Evolutionary conservation across 1,284 basidiomycete species (phyloP), one percentile per base, ranked within the genome.

Genomic region (Coniferiporia weirii): DNA sequence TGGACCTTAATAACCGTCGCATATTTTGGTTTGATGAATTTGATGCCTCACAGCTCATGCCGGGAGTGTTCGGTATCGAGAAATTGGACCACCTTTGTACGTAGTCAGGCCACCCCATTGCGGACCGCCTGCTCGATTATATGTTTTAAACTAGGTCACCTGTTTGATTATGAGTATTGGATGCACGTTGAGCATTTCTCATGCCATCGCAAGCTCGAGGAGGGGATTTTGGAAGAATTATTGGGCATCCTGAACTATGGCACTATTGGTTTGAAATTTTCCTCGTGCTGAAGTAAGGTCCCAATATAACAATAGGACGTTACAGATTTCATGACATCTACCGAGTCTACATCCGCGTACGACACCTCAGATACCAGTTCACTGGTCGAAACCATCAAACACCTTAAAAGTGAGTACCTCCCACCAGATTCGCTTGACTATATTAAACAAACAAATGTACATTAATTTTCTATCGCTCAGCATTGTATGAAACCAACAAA

Each of bases 11-110:
- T 19, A 22, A 15, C 7, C 17, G 46, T 5, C 17, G 48, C 35
- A 38, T 60, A 13, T 56, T 60, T 44, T 60, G 59, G 59, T 38
- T 60, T 35, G 59, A 60, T 10, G 38, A 56, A 6, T 36, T 38
- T 40, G 47, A 52, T 22, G 38, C 22, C 27, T n/a, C 8, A 12
- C 13, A 10, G 12, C 32, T 50, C 7, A 44, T 45, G 46, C 7
- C 12, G 6, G 5, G 5, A 17, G n/a, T 10, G 9, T 49, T 50
- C 35, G 57, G 47, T 44, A 20, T 57, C 34, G 38, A 49, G 27
- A 8, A n/a, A 19, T 32, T 12, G 10, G 22, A 53, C 17, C 22
- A 54, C 35, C 34, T 59, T 54, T 45, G 52, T 50, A 19, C 19
- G 51, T 50, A 36, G 38, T 4, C n/a, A 32, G 9, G 20, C 12